Conservation (phyloP, 352 stramenopile genomes). For the Globisporangium perplexum region DNA sequence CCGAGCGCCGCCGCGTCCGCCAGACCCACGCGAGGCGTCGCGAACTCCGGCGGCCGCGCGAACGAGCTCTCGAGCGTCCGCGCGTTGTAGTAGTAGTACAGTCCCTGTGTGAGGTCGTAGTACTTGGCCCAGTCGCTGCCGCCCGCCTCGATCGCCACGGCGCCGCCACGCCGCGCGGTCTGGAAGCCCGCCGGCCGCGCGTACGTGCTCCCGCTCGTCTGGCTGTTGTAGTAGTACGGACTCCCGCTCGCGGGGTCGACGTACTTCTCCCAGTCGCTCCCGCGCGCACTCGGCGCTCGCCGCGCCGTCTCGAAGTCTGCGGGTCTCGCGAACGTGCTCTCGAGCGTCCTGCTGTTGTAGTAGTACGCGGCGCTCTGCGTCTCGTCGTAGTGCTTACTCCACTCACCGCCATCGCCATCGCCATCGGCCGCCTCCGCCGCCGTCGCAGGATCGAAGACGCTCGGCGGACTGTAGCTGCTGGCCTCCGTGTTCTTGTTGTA, state of each 20-base stretch:
- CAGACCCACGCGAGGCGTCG: conserved; percentile 28
- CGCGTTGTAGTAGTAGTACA: conserved; percentile 70
- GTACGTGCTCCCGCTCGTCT: conserved; percentile 69
- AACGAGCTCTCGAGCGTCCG: conserved; percentile 37
- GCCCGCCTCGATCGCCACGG: conserved; percentile 5
- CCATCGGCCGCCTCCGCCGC: too few relatives aligned
- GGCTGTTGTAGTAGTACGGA: conserved; percentile 54
- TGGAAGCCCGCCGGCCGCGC: conserved; percentile 15
- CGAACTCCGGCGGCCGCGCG: conserved; percentile 32
- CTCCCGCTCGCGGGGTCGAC: background rate
- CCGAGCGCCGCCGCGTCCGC: conserved; percentile 5
- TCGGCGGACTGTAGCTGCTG: conserved; percentile 41
- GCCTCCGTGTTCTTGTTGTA: conserved; percentile 66
- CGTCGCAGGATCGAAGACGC: conserved; percentile 10
- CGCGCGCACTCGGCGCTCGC: background rate
- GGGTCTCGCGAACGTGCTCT: conserved; percentile 53
- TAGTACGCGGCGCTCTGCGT: conserved; percentile 55
- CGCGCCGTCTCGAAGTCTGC: conserved; percentile 21
- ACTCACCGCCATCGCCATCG: conserved; percentile 14
- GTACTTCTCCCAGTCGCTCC: background rate
- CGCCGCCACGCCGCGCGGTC: conserved; percentile 12
- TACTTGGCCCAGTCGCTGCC: conserved; percentile 40
- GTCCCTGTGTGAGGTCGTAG: conserved; percentile 39
- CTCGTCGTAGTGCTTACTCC: conserved; percentile 68
- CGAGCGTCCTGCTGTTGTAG: conserved; percentile 66